Evolutionary conservation across 2,329 filamentous ascomycete species (phyloP), one percentile per base, ranked within the genome.

Genomic region (Monosporascus sp.): DNA sequence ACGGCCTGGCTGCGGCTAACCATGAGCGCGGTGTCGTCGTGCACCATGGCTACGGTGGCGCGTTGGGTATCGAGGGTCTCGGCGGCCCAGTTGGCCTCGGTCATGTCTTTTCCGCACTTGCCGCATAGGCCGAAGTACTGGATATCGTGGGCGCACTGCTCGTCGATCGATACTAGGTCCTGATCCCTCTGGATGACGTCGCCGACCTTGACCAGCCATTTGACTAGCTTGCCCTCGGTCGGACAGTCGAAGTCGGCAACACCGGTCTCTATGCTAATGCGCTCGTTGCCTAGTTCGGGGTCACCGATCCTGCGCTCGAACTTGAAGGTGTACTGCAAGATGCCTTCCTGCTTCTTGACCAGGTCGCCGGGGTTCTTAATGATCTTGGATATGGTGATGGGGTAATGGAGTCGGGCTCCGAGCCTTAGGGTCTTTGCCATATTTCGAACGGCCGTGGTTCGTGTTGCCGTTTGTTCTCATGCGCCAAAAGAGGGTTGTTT

Each of bases 71-170:
- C 90, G 62, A 83, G 82, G 48, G 84, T 77, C 58, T 92, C 87
- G 55, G 86, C 90, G 52, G 90, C 90, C 81, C 90, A 97, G 70
- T 86, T 88, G 62, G 86, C 82, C 79, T 90, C 86, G 51, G 90
- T 96, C 91, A 99, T 96, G 72, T 97, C 92, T 72, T 93, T 90
- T 58, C 94, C 94, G 72, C 94, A 99, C 57, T 92, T 82, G 54
- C 86, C 90, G 73, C 94, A 99, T 60, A 99, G 81, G 45, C 92
- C 92, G 53, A 88, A 88, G 67, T 90, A 96, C 71, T 97, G 93
- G 41, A 96, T 81, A 63, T 93, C 89, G 72, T 99, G 94, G 31
- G 87, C 82, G 72, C 94, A 99, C 53, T 88, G 85, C 74, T 99
- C 94, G 64, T 96, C 88, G 51, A 99, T 87, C 55, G 90, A 86